Evolutionary conservation across 1,284 basidiomycete genomes (phyloP), one percentile per base, ranked within the genome.

Genomic region (Fomitopsis palustris): DNA sequence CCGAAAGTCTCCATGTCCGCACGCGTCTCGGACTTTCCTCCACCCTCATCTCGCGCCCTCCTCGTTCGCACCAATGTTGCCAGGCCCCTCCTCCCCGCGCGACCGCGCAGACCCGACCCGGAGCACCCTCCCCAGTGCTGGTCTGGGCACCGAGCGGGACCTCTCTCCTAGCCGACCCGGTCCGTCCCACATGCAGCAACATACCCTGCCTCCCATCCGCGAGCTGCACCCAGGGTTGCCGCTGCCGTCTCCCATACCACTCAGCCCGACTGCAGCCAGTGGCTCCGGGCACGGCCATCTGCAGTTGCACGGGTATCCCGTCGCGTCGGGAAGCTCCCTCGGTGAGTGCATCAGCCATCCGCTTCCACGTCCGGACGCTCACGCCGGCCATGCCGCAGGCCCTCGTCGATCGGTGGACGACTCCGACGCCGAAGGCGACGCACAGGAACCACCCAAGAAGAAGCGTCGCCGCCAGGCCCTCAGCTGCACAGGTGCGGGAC

Each of bases 381-480:
- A 37, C 12, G 19, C 45, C 31, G 31, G 3, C 29, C 25, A 43
- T 43, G 21, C 27, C 53, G 33, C 57, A 68, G 70, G 66, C 27
- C 56, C 63, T 43, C 66, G 65, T 23, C 59, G 61, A 21, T 64
- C 62, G 25, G 64, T 66, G 9, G 69, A 72, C 49, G 84, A 85
- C 38, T 82, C 81, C 45, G 79, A 78, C 55, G 68, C 69, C 12
- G 84, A 86, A 47, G 74, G 68, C 39, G 80, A 84, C 49, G 64
- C 67, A 4, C 78, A 77, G 56, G 79, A 78, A 23, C 86, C 83
- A 12, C 85, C 83, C 31, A 89, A 89, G 77, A 90, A 89, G 81
- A 90, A 88, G 71, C 77, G 88, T 54, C 78, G 88, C 56, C 75
- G 88, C 56, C 88, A 90, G 68, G 87, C 88, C 39, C 72, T 90